These are phyloP conservation scores for Microglena sp. DNA, from an alignment of 139 green algal species.

Conservation along the genomic window DNA sequence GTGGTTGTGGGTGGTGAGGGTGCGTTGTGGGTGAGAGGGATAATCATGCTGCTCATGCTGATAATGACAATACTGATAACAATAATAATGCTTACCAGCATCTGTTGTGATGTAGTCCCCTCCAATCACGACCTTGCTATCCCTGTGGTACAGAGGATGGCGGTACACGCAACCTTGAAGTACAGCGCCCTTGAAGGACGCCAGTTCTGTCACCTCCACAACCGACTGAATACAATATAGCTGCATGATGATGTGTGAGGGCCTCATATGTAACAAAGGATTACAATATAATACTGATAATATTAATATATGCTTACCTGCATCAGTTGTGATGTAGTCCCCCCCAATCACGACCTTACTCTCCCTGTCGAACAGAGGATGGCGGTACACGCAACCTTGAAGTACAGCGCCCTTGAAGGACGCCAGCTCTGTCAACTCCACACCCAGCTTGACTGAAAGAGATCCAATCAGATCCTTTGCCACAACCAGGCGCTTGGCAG, in stretches of 20 bases:
- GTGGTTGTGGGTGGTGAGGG: no score
- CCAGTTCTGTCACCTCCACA: constrained; percentile 22
- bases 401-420: constrained; percentile 51
- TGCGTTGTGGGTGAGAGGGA: no score
- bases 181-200: constrained; percentile 36
- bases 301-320: constrained; percentile 27
- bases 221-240: no score
- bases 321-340: constrained; percentile 98
- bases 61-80: no score
- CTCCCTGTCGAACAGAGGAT: constrained; percentile 78
- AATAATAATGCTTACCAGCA: not conserved
- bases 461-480: constrained; percentile 62
- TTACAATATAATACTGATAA: constrained; percentile 2
- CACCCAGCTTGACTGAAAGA: constrained; percentile 61
- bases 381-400: constrained; percentile 73
- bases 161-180: constrained; percentile 78
- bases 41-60: no score
- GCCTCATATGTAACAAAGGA: no score
- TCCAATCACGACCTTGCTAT: constrained; percentile 41
- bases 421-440: constrained; percentile 23
- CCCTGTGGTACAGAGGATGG: constrained; percentile 81
- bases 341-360: constrained; percentile 86
- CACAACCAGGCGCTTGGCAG: constrained; percentile 51
- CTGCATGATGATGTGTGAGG: no score
- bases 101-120: not conserved